phyloP scores from a whole-genome alignment of 805 yeast genomes.

The Dipodascopsis uninucleata region DNA sequence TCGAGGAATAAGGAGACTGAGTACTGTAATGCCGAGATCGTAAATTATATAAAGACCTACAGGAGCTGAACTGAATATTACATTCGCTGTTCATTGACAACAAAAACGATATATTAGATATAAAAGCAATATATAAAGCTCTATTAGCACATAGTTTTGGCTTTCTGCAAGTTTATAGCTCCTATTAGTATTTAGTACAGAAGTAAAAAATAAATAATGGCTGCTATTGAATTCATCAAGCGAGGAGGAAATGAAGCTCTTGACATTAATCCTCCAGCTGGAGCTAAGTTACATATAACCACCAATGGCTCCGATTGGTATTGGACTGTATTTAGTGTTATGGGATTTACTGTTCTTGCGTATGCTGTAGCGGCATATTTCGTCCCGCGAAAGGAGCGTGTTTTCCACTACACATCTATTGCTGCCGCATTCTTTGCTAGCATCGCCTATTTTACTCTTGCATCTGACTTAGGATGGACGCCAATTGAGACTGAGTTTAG shows the following conservation, averaged over 20 bases:
- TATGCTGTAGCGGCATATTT: conserved; percentile 31
- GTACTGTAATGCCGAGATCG: too few relatives aligned
- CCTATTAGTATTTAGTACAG: too few relatives aligned
- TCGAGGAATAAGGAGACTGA: too few relatives aligned
- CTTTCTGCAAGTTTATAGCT: too few relatives aligned
- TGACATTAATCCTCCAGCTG: conserved; percentile 45
- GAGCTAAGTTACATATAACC: conserved; percentile 46
- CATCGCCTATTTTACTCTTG: conserved; percentile 52
- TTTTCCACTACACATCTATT: conserved; percentile 42
- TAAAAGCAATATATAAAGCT: too few relatives aligned
- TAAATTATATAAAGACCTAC: too few relatives aligned
- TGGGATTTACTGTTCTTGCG: conserved; percentile 41
- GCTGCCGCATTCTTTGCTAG: conserved; percentile 43
- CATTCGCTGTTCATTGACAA: too few relatives aligned
- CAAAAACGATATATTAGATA: too few relatives aligned
- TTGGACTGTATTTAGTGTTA: conserved; percentile 57
- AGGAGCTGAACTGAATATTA: too few relatives aligned
- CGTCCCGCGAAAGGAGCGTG: conserved; percentile 36
- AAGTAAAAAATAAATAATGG: too few relatives aligned
- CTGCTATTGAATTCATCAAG: conserved; percentile 1
- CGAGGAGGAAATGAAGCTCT: conserved; percentile 28
- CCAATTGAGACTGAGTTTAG: conserved; percentile 46
- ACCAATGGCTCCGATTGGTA: conserved; percentile 62
- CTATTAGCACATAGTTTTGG: too few relatives aligned
- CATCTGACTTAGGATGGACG: conserved; percentile 58